Evolutionary conservation across 805 yeast genomes (phyloP).

Genomic region (Maudiozyma serrabonitensis): DNA sequence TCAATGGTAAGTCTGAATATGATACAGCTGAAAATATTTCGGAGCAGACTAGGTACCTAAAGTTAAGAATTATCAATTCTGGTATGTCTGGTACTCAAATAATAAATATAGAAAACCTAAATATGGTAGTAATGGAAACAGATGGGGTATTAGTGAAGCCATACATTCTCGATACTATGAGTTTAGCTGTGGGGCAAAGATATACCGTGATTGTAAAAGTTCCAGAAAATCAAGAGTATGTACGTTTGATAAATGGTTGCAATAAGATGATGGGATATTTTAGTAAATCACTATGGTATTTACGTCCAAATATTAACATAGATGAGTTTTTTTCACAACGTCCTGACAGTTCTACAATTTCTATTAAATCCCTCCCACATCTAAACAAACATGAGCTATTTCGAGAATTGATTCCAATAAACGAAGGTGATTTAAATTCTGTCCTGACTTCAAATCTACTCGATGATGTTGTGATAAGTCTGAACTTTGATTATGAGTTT

Average conservation of each 20-base stretch:
- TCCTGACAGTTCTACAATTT: slow-evolving; percentile 4
- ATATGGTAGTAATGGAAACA: slow-evolving; percentile 44
- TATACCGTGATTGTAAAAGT: slow-evolving; percentile 47
- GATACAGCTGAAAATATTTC: slow-evolving; percentile 28
- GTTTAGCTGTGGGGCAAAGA: slow-evolving; percentile 68
- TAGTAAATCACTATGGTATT: slow-evolving; percentile 25
- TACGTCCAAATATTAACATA: slow-evolving; percentile 1
- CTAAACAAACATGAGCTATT: slow-evolving; percentile 15
- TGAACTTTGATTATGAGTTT: slow-evolving; percentile 39
- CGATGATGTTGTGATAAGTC: not conserved
- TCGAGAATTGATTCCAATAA: slow-evolving; percentile 13
- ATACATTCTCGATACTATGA: slow-evolving; percentile 36
- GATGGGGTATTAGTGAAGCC: slow-evolving; percentile 52
- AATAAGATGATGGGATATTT: slow-evolving; percentile 43
- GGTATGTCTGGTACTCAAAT: slow-evolving; percentile 53
- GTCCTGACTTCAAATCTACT: not conserved
- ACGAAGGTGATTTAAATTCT: not conserved
- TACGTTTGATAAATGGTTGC: slow-evolving; percentile 39
- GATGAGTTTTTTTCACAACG: not conserved
- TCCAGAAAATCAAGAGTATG: slow-evolving; percentile 32
- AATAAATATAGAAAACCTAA: slow-evolving; percentile 44
- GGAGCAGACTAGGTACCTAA: slow-evolving; percentile 36
- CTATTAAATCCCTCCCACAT: slow-evolving; percentile 33
- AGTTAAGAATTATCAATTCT: slow-evolving; percentile 40
- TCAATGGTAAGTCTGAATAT: slow-evolving; percentile 16